Percentiles rank a stretch among this genome's conserved stretches.
These are phyloP conservation scores for Galeopsis tetrahit DNA, from an alignment of 257 asterid genomes.

Conservation along the genomic window DNA sequence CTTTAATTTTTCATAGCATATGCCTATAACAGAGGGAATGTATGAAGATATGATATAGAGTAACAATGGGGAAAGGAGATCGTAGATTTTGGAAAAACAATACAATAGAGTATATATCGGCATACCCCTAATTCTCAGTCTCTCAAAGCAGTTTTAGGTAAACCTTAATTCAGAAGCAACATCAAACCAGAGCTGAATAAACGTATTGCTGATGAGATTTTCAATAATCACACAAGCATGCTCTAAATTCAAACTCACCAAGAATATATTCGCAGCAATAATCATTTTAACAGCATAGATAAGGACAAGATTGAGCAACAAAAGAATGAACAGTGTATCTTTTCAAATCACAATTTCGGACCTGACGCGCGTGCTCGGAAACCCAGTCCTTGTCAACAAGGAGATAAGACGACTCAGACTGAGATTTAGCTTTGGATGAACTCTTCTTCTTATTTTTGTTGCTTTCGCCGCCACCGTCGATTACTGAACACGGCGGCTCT, in stretches of 20 bases:
- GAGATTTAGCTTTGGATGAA: constrained; percentile 66
- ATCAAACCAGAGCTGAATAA: constrained; percentile 17
- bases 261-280: constrained; percentile 6
- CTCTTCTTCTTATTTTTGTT: constrained; percentile 59
- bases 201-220: constrained; percentile 9
- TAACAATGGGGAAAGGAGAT: background rate
- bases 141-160: constrained; percentile 11
- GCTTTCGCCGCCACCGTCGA: constrained; percentile 53
- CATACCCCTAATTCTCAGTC: background rate
- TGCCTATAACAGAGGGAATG: background rate
- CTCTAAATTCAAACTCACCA: constrained; percentile 9
- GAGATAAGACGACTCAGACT: constrained; percentile 61
- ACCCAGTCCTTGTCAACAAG: constrained; percentile 85
- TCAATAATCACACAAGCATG: constrained; percentile 7
- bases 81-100: background rate
- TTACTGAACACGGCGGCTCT: constrained; percentile 70
- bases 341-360: constrained; percentile 28
- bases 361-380: constrained; percentile 98
- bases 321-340: constrained; percentile 4
- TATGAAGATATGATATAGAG: background rate
- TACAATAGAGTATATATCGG: background rate
- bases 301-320: constrained; percentile 23
- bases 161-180: constrained; percentile 17
- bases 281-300: background rate
- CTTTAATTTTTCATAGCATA: constrained; percentile 5